Evolutionary conservation across 495 filamentous ascomycete species (phyloP).

Genomic region (Aspergillus biplanus): DNA sequence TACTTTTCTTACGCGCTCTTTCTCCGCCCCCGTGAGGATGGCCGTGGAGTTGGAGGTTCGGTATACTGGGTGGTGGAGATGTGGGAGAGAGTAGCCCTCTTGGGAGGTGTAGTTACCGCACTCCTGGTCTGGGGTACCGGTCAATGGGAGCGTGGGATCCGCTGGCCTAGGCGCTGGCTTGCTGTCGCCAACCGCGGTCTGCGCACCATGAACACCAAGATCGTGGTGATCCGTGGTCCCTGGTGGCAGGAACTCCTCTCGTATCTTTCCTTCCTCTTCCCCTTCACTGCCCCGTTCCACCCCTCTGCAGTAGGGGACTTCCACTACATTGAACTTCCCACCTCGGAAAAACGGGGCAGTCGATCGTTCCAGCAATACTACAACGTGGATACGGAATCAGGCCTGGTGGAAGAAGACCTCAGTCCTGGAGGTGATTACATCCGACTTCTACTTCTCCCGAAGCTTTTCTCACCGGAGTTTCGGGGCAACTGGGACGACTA

Average conservation of each 20-base stretch:
- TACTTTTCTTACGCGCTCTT: conserved; percentile 88
- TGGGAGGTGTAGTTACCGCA: conserved; percentile 81
- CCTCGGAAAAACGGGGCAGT: conserved; percentile 48
- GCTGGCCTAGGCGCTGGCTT: conserved; percentile 93
- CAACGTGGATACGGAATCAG: conserved; percentile 59
- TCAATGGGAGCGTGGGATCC: conserved; percentile 90
- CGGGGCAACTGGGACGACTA: conserved; percentile 98
- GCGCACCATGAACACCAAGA: conserved; percentile 90
- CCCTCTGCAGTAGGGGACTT: conserved; percentile 65
- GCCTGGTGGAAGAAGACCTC: conserved; percentile 73
- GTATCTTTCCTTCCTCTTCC: conserved; percentile 73
- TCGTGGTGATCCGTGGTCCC: conserved; percentile 81
- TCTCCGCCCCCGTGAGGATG: conserved; percentile 87
- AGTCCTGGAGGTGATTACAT: conserved; percentile 88
- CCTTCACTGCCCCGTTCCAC: conserved; percentile 68
- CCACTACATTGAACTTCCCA: conserved; percentile 62
- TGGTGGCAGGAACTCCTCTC: conserved; percentile 79
- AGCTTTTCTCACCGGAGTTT: conserved; percentile 92
- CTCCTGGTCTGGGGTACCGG: conserved; percentile 90
- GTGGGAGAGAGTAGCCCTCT: conserved; percentile 81
- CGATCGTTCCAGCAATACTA: conserved; percentile 46
- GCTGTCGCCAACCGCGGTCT: conserved; percentile 85
- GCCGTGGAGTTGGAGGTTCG: conserved; percentile 83
- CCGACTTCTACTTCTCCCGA: conserved; percentile 87
- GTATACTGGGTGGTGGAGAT: conserved; percentile 96